Percentiles rank a stretch among this genome's conserved stretches.
phyloP scores from a whole-genome alignment of 106 monocot genomes.

The Hemerocallis citrina region DNA sequence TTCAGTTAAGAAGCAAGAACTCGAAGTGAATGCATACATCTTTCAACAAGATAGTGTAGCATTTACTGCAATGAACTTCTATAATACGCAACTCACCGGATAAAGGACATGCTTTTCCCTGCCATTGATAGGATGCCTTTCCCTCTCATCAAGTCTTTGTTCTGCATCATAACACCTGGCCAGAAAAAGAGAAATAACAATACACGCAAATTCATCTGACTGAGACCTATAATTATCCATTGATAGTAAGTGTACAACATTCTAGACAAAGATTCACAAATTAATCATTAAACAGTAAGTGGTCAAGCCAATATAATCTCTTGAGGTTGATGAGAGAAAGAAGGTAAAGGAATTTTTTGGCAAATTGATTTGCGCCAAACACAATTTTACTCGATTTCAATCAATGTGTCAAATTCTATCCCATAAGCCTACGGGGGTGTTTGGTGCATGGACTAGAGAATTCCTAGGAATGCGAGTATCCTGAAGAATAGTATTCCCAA shows the following conservation, averaged over 20 bases:
- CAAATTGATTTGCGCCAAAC: too few relatives aligned
- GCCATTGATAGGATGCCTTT: slow-evolving; percentile 63
- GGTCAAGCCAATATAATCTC: not conserved
- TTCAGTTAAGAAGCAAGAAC: not conserved
- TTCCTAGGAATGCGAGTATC: too few relatives aligned
- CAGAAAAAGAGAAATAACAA: not conserved
- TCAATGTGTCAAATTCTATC: too few relatives aligned
- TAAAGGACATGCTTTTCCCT: slow-evolving; percentile 64
- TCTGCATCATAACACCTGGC: slow-evolving; percentile 76
- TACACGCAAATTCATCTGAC: too few relatives aligned
- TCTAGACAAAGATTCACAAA: not conserved
- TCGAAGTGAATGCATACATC: not conserved
- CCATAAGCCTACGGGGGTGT: too few relatives aligned
- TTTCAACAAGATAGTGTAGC: not conserved
- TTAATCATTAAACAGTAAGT: not conserved
- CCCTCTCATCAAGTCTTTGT: slow-evolving; percentile 72
- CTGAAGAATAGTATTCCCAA: too few relatives aligned
- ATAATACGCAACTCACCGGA: slow-evolving; percentile 39
- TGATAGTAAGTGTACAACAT: not conserved
- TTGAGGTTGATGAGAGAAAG: too few relatives aligned
- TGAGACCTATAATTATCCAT: not conserved
- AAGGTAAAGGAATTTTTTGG: too few relatives aligned
- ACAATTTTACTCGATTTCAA: too few relatives aligned
- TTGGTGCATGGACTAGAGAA: too few relatives aligned
- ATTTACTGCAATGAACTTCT: not conserved